Base-by-base conservation (phyloP, 805 yeast genomes). In the Lipomyces mesembrius region DNA sequence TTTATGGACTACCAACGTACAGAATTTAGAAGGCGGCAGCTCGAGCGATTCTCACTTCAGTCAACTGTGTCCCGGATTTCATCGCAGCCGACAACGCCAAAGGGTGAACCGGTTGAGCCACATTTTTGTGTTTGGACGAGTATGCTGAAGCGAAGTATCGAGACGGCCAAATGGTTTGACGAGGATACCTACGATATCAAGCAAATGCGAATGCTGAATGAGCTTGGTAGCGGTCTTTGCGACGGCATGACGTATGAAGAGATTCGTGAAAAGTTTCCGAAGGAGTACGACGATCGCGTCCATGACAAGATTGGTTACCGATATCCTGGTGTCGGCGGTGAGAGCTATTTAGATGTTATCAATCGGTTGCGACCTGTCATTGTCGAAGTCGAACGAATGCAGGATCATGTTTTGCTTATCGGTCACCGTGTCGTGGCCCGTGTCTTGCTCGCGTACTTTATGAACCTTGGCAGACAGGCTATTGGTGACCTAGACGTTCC, bases 261-360 rank as follows among this genome's bases (percentile, higher is more conserved):
- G 72, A 93, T 94, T 70, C 90, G 88, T 76, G 79, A 78, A 11
- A 79, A 81, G 68, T 85, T 83, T 74, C 97, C 98, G 0, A 84
- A 84, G 49, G 98, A 94, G 77, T 94, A 88, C 75, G 85, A 84
- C 54, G 84, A 92, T 20, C 84, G 98, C 66, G 79, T 91, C 72
- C 81, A 83, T 54, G 89, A 92, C 77, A 94, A 94, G 78, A 82
- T 94, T 73, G 82, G 88, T 20, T 94, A 94, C 78, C 82, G 99
- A 67, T 94, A 94, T 75, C 99, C 98, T 1, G 99, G 99, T 3
- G 90, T 92, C 60, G 98, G 98, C 7, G 99, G 99, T 20, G 99
- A 94, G 78, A 90, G 97, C 0, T 94, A 94, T 73, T 79, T 94
- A 72, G 98, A 94, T 78, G 99, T 95, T 12, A 89, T 95, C 74